Conservation (phyloP, 176 grass and related monocot genomes). For the Triticum dicoccoides region DNA sequence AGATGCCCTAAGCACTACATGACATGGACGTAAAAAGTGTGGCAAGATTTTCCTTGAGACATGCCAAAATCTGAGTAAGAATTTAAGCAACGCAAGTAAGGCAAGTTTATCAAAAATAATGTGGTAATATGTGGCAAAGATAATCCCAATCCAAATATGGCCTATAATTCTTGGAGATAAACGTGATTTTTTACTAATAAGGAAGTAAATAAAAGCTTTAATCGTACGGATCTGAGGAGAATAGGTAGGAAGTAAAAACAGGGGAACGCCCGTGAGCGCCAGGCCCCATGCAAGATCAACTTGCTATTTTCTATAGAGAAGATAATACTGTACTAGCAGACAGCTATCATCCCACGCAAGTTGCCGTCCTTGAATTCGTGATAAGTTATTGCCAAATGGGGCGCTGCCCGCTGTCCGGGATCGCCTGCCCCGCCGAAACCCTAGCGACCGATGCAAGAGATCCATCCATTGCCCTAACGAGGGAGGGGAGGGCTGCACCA, state of each 20-base stretch:
- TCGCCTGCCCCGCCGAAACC: slow-evolving; percentile 27
- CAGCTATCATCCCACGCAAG: background rate
- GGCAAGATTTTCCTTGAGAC: too few species aligned
- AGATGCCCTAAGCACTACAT: too few species aligned
- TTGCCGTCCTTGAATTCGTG: background rate
- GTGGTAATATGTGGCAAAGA: too few species aligned
- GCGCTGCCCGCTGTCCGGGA: slow-evolving; percentile 26
- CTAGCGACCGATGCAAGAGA: slow-evolving; percentile 9
- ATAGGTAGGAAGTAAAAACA: background rate
- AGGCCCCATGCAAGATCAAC: slow-evolving; percentile 2
- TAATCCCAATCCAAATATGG: too few species aligned
- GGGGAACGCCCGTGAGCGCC: background rate
- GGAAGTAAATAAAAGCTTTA: too few species aligned
- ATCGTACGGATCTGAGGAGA: background rate
- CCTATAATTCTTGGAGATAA: too few species aligned
- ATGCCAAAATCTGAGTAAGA: too few species aligned
- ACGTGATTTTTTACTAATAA: too few species aligned
- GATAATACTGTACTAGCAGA: background rate
- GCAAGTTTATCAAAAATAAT: too few species aligned
- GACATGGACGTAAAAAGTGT: too few species aligned
- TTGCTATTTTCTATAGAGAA: background rate
- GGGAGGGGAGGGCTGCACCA: background rate
- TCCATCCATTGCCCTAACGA: slow-evolving; percentile 11
- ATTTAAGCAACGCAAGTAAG: too few species aligned
- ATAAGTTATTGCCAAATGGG: slow-evolving; percentile 40